Evolutionary conservation across 1,139 yeast species (phyloP).

Genomic region (Debaryomyces psychrophilus): DNA sequence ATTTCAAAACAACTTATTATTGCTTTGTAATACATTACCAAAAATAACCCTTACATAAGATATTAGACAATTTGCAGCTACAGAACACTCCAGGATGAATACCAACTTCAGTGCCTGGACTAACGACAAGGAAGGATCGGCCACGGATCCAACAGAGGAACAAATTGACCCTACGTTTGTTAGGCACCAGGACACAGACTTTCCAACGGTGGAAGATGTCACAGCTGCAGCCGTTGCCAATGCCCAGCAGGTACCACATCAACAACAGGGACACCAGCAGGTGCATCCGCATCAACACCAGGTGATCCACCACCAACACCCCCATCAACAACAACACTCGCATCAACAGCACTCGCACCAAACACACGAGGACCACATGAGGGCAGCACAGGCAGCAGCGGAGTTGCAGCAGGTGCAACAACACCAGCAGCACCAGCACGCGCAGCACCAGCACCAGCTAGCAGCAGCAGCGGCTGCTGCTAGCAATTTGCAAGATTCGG

Average conservation of each 20-base stretch:
- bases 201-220: conserved; percentile 32
- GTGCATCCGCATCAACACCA: conserved; percentile 14
- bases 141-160: conserved; percentile 20
- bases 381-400: conserved; percentile 20
- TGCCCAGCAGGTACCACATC: conserved; percentile 21
- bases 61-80: conserved; percentile 12
- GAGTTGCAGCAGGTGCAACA: conserved; percentile 17
- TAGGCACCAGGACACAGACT: conserved; percentile 29
- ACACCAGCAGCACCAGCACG: conserved; percentile 16
- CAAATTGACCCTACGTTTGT: conserved; percentile 38
- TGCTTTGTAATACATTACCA: conserved; percentile 13
- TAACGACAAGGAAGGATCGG: conserved; percentile 24
- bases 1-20: conserved; percentile 6
- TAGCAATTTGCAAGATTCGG: conserved; percentile 11
- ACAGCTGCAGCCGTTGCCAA: conserved; percentile 37
- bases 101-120: conserved; percentile 29
- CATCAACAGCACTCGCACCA: conserved; percentile 11
- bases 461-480: conserved; percentile 16
- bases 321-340: conserved; percentile 12
- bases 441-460: conserved; percentile 18
- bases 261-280: conserved; percentile 11
- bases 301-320: conserved; percentile 10
- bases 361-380: conserved; percentile 16
- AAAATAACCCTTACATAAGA: conserved; percentile 15
- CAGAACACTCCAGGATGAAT: conserved; percentile 22